phyloP scores from a whole-genome alignment of 148 eudicot species.

The Arbutus unedo region DNA sequence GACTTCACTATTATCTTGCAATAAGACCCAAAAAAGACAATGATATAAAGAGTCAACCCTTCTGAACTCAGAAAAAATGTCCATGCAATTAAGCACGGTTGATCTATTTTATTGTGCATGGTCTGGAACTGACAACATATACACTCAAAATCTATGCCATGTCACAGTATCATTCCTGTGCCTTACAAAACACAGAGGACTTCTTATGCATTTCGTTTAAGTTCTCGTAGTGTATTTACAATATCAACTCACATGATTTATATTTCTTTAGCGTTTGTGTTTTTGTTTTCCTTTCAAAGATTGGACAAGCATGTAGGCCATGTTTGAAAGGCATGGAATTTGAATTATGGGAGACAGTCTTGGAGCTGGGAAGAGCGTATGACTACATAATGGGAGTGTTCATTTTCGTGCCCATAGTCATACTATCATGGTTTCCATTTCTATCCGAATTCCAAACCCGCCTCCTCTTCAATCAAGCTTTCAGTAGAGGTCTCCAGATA shows the following conservation, averaged over 20 bases:
- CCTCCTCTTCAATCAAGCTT: conserved; percentile 94
- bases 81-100: background rate
- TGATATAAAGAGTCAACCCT: background rate
- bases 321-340: conserved; percentile 58
- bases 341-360: conserved; percentile 81
- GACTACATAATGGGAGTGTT: conserved; percentile 85
- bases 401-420: conserved; percentile 75
- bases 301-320: conserved; percentile 81
- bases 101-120: background rate
- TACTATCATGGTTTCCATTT: conserved; percentile 91
- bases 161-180: background rate
- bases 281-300: conserved; percentile 27
- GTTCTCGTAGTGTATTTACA: background rate
- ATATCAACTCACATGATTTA: background rate
- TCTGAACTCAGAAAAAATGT: background rate
- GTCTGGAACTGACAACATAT: background rate
- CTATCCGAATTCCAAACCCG: conserved; percentile 95
- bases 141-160: background rate
- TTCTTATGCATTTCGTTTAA: background rate
- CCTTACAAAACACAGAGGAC: background rate
- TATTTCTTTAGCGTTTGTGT: background rate
- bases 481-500: conserved; percentile 95
- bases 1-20: background rate
- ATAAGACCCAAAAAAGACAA: background rate
- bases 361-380: conserved; percentile 88